Base-by-base conservation (phyloP, 192 early-diverging fungal species). In the Coemansia erecta region DNA sequence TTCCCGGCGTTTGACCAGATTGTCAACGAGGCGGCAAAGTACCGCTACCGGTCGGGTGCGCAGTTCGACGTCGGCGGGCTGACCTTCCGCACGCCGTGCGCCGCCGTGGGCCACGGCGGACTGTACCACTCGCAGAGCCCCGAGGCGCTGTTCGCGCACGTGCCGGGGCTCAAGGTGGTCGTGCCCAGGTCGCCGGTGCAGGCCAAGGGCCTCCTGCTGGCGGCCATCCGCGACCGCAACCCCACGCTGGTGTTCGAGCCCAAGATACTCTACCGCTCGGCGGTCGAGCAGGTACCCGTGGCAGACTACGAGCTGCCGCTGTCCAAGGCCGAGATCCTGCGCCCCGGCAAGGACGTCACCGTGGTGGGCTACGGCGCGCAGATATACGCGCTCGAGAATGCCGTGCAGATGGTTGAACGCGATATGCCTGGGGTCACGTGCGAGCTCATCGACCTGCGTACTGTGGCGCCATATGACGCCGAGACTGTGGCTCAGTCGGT, bases 1-100 rank as follows among this genome's bases (percentile, higher is more conserved):
- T 96, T 92, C 73, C 96, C 96, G 5, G 96, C 94, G 9, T 98
- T 97, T 68, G 96, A 98, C 77, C 96, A 98, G 81, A 68, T 98
- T 31, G 94, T 94, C 8, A 98, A 98, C 70, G 96, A 98, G 72
- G 96, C 96, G 10, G 92, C 94, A 24, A 98, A 98, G 80, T 98
- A 89, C 75, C 86, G 96, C 43, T 98, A 97, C 83, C 84, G 96
- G 19, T 91, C 91, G 8, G 96, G 96, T n/a, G 88, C 89, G 58
- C 77, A 87, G 66, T 98, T 96, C 70, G 81, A 95, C 68, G 88
- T 86, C 45, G 96, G 92, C 24, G 92, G 92, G 6, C 80, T 98
- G 60, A 96, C 94, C 2, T 81, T 98, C 35, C 86, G 96, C 47
- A 83, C 94, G 61, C 96, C 96, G 26, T 87, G 89, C 64, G 87